A percentile compares a stretch with the other conserved stretches of the same genome.
Evolutionary conservation across 1,139 yeast species (phyloP).

Genomic region (Ogataea hybrid): DNA sequence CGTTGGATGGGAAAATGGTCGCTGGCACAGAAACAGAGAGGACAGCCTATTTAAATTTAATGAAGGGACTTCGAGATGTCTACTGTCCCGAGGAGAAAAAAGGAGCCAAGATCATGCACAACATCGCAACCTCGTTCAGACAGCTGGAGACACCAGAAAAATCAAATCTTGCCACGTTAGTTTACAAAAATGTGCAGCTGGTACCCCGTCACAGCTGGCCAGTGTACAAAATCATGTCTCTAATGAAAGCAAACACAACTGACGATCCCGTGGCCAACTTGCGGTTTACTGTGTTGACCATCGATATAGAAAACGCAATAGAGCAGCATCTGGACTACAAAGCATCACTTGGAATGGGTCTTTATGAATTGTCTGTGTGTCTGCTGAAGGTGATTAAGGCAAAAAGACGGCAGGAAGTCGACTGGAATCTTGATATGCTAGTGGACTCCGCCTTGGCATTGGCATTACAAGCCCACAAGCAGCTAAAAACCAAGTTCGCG

Average conservation of each 20-base stretch:
- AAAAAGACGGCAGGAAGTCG: not conserved
- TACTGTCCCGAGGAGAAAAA: constrained; percentile 8
- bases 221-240: constrained; percentile 7
- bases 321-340: constrained; percentile 8
- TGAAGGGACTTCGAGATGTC: constrained; percentile 6
- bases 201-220: constrained; percentile 19
- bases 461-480: constrained; percentile 11
- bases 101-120: constrained; percentile 2
- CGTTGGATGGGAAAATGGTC: constrained; percentile 12
- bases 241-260: constrained; percentile 7
- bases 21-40: constrained; percentile 1
- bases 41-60: constrained; percentile 2
- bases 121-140: constrained; percentile 2
- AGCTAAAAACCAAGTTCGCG: constrained; percentile 8
- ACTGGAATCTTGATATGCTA: constrained; percentile 3
- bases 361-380: constrained; percentile 16
- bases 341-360: constrained; percentile 14
- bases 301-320: constrained; percentile 9
- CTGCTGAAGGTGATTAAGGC: constrained; percentile 6
- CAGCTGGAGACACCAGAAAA: constrained; percentile 3
- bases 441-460: constrained; percentile 8
- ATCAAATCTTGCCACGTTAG: not conserved
- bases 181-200: not conserved
- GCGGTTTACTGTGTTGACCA: constrained; percentile 10
- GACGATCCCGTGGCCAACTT: constrained; percentile 11